Conservation (phyloP, 768 basidiomycete genomes). For the Lentinula aciculospora region DNA sequence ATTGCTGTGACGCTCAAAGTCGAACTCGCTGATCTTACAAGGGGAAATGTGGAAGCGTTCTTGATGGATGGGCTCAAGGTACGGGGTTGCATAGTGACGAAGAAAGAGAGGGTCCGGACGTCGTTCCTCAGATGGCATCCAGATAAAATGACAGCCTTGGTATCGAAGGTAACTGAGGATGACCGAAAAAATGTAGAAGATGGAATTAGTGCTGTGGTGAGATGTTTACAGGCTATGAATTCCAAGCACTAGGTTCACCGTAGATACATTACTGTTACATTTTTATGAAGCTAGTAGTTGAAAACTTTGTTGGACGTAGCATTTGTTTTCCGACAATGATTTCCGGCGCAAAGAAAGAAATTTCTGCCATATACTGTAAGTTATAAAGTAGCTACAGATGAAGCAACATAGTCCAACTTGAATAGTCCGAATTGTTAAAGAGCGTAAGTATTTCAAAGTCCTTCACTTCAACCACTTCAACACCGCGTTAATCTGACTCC, state of each 20-base stretch:
- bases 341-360: too few relatives aligned
- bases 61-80: slow-evolving; percentile 41
- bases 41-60: slow-evolving; percentile 40
- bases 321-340: too few relatives aligned
- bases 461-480: background rate
- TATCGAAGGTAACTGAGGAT: slow-evolving; percentile 36
- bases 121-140: slow-evolving; percentile 67
- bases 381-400: background rate
- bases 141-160: slow-evolving; percentile 47
- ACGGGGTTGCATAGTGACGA: slow-evolving; percentile 32
- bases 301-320: too few relatives aligned
- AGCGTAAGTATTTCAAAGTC: background rate
- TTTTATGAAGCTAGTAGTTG: too few relatives aligned
- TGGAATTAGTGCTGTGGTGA: slow-evolving; percentile 39
- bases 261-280: too few relatives aligned
- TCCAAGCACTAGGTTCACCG: slow-evolving; percentile 1
- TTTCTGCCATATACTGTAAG: background rate
- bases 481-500: too few relatives aligned
- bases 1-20: background rate
- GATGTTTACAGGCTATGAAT: slow-evolving; percentile 27
- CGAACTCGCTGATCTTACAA: slow-evolving; percentile 28
- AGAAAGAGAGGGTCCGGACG: slow-evolving; percentile 49
- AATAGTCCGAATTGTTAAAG: background rate
- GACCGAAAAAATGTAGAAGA: slow-evolving; percentile 38
- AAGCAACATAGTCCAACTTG: background rate